These are phyloP conservation scores for Apophysomyces ossiformis DNA, from an alignment of 371 early-diverging fungal species.

Conservation along the genomic window DNA sequence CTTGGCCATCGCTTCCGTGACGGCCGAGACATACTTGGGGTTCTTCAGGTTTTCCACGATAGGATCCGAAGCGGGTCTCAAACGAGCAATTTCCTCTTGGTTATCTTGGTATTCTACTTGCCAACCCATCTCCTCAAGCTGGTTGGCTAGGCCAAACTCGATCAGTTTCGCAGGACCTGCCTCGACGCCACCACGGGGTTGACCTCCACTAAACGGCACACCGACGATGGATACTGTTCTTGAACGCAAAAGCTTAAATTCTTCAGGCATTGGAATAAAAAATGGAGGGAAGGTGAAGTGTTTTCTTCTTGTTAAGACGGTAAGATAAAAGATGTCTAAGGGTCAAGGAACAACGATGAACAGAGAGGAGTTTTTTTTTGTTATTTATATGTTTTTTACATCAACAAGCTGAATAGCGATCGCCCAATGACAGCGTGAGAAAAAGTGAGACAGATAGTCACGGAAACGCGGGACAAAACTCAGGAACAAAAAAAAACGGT, in stretches of 20 bases:
- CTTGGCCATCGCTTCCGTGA: slow-evolving; percentile 68
- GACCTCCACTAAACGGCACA: slow-evolving; percentile 81
- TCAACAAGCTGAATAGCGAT: neutral
- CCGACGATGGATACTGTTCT: slow-evolving; percentile 75
- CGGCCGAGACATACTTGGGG: slow-evolving; percentile 78
- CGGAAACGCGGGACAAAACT: neutral
- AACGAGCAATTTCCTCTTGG: slow-evolving; percentile 55
- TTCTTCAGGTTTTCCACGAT: slow-evolving; percentile 78
- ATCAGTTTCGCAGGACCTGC: slow-evolving; percentile 80
- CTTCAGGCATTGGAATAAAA: slow-evolving; percentile 4
- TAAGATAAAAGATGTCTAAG: neutral
- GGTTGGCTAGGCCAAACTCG: slow-evolving; percentile 80
- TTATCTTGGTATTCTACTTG: slow-evolving; percentile 71
- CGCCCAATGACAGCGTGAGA: slow-evolving; percentile 13
- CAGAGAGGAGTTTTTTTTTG: neutral
- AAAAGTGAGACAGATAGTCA: slow-evolving; percentile 7
- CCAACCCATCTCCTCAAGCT: slow-evolving; percentile 83
- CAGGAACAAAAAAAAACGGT: neutral
- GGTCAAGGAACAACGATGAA: neutral
- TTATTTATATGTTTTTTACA: neutral
- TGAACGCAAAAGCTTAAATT: slow-evolving; percentile 45
- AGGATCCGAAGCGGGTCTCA: slow-evolving; percentile 66
- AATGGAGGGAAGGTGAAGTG: slow-evolving; percentile 7
- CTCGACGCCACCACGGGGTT: slow-evolving; percentile 86
- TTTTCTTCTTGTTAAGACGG: neutral